Percentiles rank a stretch among this genome's conserved stretches.
Evolutionary conservation across 2,329 filamentous ascomycete species (phyloP).

Genomic region (Alternaria angustiovoidea): DNA sequence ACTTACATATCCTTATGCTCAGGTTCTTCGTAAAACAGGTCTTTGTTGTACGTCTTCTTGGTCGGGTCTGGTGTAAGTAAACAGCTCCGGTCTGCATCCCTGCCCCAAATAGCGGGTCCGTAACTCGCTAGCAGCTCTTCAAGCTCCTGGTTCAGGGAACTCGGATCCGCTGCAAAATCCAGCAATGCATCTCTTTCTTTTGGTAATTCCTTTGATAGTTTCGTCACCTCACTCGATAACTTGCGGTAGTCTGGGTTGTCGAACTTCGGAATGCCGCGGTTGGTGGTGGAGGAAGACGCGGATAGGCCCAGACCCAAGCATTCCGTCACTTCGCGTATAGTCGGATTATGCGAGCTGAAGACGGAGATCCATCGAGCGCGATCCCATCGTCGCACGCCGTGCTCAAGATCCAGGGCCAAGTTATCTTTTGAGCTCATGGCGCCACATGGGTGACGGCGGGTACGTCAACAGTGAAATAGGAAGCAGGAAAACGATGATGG

Average conservation of each 20-base stretch:
- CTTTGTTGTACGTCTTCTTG: slow-evolving; percentile 48
- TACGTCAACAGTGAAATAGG: slow-evolving; percentile 4
- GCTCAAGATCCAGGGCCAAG: slow-evolving; percentile 40
- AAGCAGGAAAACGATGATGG: slow-evolving; percentile 20
- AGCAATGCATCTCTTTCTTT: slow-evolving; percentile 49
- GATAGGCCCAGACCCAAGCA: slow-evolving; percentile 46
- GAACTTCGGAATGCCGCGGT: slow-evolving; percentile 51
- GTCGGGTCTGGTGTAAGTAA: slow-evolving; percentile 42
- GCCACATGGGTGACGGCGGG: slow-evolving; percentile 28
- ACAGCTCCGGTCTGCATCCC: slow-evolving; percentile 44
- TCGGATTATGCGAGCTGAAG: slow-evolving; percentile 49
- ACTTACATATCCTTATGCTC: slow-evolving; percentile 46
- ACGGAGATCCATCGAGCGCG: slow-evolving; percentile 47
- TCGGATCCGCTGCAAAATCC: slow-evolving; percentile 47
- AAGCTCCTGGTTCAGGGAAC: slow-evolving; percentile 42
- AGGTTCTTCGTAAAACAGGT: slow-evolving; percentile 44
- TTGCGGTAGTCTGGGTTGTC: slow-evolving; percentile 49
- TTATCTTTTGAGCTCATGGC: slow-evolving; percentile 45
- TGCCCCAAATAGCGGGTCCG: slow-evolving; percentile 48
- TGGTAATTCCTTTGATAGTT: slow-evolving; percentile 47
- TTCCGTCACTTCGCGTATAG: slow-evolving; percentile 50
- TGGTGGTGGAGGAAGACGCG: slow-evolving; percentile 46
- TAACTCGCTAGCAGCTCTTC: slow-evolving; percentile 44
- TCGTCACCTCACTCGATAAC: slow-evolving; percentile 47
- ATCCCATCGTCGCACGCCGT: slow-evolving; percentile 47